Evolutionary conservation across 1,284 basidiomycete species (phyloP).

Genomic region (Cryptococcus wingfieldii): DNA sequence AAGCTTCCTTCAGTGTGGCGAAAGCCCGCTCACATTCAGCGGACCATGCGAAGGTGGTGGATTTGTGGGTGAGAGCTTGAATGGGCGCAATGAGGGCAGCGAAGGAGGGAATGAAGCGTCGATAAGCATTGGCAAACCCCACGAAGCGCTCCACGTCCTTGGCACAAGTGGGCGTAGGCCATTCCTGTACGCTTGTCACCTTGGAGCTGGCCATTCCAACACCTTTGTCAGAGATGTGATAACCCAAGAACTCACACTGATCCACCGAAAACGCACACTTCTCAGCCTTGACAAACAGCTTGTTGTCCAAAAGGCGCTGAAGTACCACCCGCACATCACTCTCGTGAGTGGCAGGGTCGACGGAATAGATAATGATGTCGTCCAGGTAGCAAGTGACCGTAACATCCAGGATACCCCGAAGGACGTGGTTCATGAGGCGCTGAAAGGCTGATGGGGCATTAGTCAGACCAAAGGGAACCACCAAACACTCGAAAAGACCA

Average conservation of each 20-base stretch:
- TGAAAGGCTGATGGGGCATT: conserved; percentile 50
- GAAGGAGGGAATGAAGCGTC: background rate
- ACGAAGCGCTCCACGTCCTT: no score
- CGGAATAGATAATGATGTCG: conserved; percentile 49
- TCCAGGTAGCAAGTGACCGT: conserved; percentile 41
- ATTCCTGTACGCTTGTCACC: conserved; percentile 2
- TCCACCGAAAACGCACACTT: conserved; percentile 49
- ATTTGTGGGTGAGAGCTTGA: background rate
- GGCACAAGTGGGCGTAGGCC: background rate
- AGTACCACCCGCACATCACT: conserved; percentile 43
- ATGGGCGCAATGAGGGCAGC: background rate
- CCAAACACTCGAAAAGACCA: conserved; percentile 48
- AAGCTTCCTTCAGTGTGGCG: background rate
- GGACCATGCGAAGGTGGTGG: background rate
- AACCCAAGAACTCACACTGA: conserved; percentile 2
- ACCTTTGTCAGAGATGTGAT: background rate
- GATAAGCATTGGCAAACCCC: background rate
- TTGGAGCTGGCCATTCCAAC: conserved; percentile 3
- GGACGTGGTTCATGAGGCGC: conserved; percentile 36
- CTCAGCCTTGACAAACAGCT: conserved; percentile 45
- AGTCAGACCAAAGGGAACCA: conserved; percentile 50
- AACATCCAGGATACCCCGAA: conserved; percentile 32
- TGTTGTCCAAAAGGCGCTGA: conserved; percentile 34
- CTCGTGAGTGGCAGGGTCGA: conserved; percentile 46
- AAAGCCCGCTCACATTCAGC: background rate